These are phyloP conservation scores for Eucalyptus guilfoylei DNA, from an alignment of 345 rosid species.

Conservation along the genomic window DNA sequence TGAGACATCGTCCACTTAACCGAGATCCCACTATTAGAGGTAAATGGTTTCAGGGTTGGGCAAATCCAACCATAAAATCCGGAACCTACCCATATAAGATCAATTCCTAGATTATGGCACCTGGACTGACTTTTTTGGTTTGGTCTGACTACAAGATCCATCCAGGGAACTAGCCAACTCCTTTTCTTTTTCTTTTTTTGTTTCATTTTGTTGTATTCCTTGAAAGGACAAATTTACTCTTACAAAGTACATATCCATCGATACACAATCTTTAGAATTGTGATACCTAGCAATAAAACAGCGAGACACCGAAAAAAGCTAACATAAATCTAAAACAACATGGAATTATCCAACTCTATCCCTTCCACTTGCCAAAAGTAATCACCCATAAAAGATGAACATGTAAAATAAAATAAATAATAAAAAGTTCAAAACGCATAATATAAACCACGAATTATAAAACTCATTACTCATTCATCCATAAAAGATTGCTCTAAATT, in stretches of 20 bases:
- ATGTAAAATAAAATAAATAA: neutral
- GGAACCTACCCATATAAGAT: neutral
- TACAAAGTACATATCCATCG: neutral
- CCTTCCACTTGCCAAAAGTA: neutral
- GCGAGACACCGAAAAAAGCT: neutral
- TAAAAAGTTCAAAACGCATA: neutral
- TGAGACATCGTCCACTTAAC: neutral
- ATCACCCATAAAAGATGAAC: neutral
- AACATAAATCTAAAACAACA: neutral
- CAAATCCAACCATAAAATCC: neutral
- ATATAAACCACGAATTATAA: neutral
- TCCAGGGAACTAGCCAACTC: neutral
- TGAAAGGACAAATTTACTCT: neutral
- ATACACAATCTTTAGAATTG: neutral
- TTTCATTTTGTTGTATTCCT: neutral
- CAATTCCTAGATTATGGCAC: neutral
- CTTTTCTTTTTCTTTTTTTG: fast-evolving
- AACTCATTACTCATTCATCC: neutral
- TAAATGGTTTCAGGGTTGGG: neutral
- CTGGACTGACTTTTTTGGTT: neutral
- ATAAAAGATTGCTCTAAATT: neutral
- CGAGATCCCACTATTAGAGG: neutral
- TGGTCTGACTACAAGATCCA: neutral
- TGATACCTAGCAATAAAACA: neutral
- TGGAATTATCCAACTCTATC: neutral